Percentiles rank a stretch among this genome's conserved stretches.
Evolutionary conservation across 148 eudicot genomes (phyloP).

Genomic region (Polygonum maritimum): DNA sequence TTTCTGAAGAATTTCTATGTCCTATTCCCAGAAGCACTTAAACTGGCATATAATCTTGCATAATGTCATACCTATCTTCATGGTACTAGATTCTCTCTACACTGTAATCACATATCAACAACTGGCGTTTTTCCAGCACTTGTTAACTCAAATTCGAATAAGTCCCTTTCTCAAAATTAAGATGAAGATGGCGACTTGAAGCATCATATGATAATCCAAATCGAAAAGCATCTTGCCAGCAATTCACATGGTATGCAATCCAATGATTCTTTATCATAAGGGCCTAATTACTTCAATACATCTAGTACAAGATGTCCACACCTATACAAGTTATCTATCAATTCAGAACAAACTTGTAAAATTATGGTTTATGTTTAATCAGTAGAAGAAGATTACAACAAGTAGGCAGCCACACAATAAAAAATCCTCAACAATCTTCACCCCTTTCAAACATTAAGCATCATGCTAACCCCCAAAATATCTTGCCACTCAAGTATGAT

Average conservation of each 20-base stretch:
- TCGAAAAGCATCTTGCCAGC: not conserved
- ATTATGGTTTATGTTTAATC: not conserved
- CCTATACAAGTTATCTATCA: not conserved
- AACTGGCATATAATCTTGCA: not conserved
- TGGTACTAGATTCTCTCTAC: not conserved
- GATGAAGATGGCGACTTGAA: not conserved
- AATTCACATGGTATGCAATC: no score
- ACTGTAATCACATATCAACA: not conserved
- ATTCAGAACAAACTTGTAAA: not conserved
- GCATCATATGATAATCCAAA: not conserved
- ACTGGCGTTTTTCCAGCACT: not conserved
- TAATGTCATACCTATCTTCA: not conserved
- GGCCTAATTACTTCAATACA: not conserved
- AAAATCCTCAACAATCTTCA: not conserved
- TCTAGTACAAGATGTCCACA: not conserved
- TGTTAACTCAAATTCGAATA: not conserved
- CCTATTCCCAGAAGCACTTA: not conserved
- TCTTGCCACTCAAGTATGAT: no score
- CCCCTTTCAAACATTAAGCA: no score
- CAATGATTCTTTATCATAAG: not conserved
- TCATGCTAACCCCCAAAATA: no score
- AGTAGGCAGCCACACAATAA: not conserved
- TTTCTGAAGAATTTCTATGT: not conserved
- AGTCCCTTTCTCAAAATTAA: not conserved
- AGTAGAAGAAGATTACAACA: not conserved